These are phyloP conservation scores for Pseudogymnoascus sp. DNA, from an alignment of 2,329 filamentous ascomycete species.

Conservation along the genomic window DNA sequence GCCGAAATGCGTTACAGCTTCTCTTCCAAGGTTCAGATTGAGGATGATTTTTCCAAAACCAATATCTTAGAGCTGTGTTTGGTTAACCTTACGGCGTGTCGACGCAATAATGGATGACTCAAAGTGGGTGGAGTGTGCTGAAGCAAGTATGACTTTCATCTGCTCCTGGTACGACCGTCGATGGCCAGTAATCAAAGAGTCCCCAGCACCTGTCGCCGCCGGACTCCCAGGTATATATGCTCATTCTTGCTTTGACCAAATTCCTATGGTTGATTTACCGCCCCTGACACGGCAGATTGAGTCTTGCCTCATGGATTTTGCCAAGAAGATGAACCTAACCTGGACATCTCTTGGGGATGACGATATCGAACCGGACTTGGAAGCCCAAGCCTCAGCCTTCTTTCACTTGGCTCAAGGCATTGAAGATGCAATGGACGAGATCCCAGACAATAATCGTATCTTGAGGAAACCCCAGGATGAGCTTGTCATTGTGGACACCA, in stretches of 20 bases:
- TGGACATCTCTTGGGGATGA: not conserved
- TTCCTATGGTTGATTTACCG: not conserved
- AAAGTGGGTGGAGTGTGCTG: not conserved
- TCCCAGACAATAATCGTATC: not conserved
- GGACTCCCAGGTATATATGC: not conserved
- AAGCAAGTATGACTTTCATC: not conserved
- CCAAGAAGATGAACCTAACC: not conserved
- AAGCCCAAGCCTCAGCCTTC: not conserved
- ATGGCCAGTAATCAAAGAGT: not conserved
- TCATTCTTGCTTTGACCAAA: too few relatives aligned
- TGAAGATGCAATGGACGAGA: not conserved
- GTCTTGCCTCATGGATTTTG: not conserved
- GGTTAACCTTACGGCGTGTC: not conserved
- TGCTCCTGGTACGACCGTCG: not conserved
- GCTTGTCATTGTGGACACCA: not conserved
- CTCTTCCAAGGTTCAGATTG: not conserved
- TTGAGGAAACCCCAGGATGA: not conserved
- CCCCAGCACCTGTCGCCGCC: not conserved
- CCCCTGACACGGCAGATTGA: not conserved
- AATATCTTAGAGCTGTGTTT: not conserved
- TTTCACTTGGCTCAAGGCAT: not conserved
- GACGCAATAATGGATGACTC: not conserved
- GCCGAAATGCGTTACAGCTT: not conserved
- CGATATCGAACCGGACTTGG: not conserved
- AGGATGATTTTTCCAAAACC: not conserved